These are phyloP conservation scores for Phaeodactylum tricornutum DNA, from an alignment of 108 stramenopile genomes.

Conservation along the genomic window DNA sequence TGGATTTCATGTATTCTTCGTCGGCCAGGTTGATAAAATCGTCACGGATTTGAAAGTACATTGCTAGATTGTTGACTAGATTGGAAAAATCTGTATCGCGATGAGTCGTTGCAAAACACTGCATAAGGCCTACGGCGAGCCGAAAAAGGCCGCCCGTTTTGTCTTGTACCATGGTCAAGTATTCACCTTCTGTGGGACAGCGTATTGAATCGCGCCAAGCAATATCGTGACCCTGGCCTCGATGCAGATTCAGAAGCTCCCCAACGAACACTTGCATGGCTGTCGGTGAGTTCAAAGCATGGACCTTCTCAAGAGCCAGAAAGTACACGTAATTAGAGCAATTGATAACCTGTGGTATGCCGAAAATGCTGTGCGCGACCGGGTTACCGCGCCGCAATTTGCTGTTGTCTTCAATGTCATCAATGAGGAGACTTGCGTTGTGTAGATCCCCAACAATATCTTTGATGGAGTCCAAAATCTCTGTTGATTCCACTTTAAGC, in stretches of 20 bases:
- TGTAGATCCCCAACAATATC: conserved; percentile 86
- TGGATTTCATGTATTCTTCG: conserved; percentile 88
- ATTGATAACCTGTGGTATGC: conserved; percentile 87
- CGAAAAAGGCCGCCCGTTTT: conserved; percentile 96
- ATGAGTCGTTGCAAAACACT: conserved; percentile 66
- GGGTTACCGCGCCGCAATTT: conserved; percentile 86
- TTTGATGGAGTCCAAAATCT: conserved; percentile 31
- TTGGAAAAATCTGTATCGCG: conserved; percentile 48
- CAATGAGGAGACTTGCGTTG: conserved; percentile 89
- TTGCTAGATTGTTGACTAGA: conserved; percentile 82
- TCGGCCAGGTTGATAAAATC: conserved; percentile 91
- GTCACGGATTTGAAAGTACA: conserved; percentile 95
- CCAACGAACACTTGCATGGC: conserved; percentile 78
- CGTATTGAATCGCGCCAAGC: conserved; percentile 63
- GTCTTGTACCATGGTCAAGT: conserved; percentile 77
- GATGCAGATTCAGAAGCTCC: conserved; percentile 88
- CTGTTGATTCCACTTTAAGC: conserved; percentile 38
- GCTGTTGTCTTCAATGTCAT: conserved; percentile 95
- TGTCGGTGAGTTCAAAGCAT: conserved; percentile 42
- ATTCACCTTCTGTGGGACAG: conserved; percentile 80
- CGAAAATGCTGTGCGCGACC: conserved; percentile 91
- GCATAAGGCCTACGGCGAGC: conserved; percentile 89
- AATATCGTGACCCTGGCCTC: conserved; percentile 92
- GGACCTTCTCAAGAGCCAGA: conserved; percentile 77
- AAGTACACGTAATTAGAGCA: conserved; percentile 96